Evolutionary conservation across 2,329 filamentous ascomycete species (phyloP).

Genomic region (Drechmeria coniospora): DNA sequence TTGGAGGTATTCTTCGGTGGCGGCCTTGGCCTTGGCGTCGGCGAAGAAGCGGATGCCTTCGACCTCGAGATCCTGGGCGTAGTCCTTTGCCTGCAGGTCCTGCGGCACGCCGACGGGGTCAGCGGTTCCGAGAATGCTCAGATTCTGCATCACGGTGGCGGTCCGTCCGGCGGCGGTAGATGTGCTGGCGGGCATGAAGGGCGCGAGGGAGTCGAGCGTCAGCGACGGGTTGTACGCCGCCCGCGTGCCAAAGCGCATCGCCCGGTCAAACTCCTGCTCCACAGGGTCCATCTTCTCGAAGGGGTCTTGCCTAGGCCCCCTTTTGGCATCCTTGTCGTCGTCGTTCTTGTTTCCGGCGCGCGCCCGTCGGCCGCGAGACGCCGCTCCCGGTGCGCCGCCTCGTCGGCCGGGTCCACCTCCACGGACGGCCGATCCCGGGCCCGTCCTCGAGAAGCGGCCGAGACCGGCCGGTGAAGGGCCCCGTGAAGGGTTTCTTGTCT

Average conservation of each 20-base stretch:
- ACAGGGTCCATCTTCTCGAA: conserved; percentile 15
- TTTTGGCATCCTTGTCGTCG: conserved; percentile 8
- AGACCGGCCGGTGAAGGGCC: conserved; percentile 3
- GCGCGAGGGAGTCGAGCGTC: conserved; percentile 15
- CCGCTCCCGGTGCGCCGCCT: conserved; percentile 4
- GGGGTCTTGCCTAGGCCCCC: conserved; percentile 9
- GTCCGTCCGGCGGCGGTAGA: conserved; percentile 12
- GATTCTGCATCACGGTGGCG: conserved; percentile 19
- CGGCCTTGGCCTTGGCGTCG: conserved; percentile 12
- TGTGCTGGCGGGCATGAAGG: conserved; percentile 15
- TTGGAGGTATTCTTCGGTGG: conserved; percentile 16
- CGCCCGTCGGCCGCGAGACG: conserved; percentile 8
- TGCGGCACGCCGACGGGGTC: conserved; percentile 17
- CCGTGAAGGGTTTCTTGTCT: neutral
- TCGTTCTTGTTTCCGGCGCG: conserved; percentile 9
- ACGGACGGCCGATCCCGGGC: conserved; percentile 3
- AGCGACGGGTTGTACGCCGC: conserved; percentile 18
- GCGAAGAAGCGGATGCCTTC: conserved; percentile 17
- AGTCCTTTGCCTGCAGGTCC: conserved; percentile 13
- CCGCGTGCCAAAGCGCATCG: conserved; percentile 18
- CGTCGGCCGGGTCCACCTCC: conserved; percentile 6
- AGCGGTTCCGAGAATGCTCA: conserved; percentile 19
- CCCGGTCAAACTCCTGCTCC: conserved; percentile 19
- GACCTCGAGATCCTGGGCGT: conserved; percentile 15
- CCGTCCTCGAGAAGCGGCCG: conserved; percentile 7